Evolutionary conservation across 169 alveolate genomes (phyloP).

Genomic region (Blepharisma undulans): DNA sequence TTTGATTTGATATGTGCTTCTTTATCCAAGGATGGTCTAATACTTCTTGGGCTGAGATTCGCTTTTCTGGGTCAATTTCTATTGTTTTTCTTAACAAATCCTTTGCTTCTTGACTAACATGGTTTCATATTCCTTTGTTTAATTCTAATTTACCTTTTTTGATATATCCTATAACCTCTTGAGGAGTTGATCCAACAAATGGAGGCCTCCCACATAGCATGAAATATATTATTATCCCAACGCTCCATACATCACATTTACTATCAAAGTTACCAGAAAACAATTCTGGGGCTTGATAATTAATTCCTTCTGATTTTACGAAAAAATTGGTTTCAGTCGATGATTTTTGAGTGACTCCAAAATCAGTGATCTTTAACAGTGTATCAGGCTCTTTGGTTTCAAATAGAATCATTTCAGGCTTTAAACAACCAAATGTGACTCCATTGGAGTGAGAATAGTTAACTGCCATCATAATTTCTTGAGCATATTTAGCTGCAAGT

Average conservation of each 20-base stretch:
- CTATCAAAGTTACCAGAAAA: neutral
- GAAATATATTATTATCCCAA: neutral
- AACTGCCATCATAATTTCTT: constrained; percentile 13
- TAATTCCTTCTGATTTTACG: neutral
- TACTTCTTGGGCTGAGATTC: constrained; percentile 91
- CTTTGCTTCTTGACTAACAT: neutral
- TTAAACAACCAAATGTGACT: constrained; percentile 78
- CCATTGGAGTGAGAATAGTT: constrained; percentile 23
- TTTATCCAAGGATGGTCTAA: constrained; percentile 88
- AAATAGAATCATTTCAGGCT: constrained; percentile 82
- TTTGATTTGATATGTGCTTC: neutral
- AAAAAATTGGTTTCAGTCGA: neutral
- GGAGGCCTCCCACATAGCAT: constrained; percentile 30
- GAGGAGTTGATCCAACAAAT: neutral
- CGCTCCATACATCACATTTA: constrained; percentile 39
- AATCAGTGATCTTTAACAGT: constrained; percentile 8
- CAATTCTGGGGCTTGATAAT: constrained; percentile 14
- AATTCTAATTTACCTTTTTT: neutral
- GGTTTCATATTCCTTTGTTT: neutral
- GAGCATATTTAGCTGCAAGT: neutral
- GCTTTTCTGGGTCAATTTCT: constrained; percentile 75
- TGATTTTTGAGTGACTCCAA: neutral
- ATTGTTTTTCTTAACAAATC: neutral
- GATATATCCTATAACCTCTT: neutral
- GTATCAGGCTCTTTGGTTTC: constrained; percentile 46